phyloP scores from a whole-genome alignment of 108 stramenopile genomes.

The Skeletonema marinoi region DNA sequence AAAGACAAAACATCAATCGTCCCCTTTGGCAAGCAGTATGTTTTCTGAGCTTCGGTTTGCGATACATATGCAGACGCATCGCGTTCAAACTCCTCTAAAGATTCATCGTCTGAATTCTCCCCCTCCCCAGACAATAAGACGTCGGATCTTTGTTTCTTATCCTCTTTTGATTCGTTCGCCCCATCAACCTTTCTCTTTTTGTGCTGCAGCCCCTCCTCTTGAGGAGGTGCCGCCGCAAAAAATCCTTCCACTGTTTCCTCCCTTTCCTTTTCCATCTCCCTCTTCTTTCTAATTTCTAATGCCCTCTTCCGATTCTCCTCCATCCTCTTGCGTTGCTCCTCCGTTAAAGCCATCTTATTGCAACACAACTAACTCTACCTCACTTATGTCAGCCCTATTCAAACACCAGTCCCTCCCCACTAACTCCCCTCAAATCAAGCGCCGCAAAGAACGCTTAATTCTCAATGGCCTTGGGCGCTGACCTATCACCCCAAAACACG shows the following conservation, averaged over 20 bases:
- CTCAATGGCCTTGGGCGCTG: constrained; percentile 26
- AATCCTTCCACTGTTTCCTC: constrained; percentile 21
- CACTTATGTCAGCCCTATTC: background rate
- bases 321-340: constrained; percentile 76
- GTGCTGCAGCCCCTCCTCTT: constrained; percentile 3
- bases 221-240: background rate
- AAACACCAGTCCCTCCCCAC: background rate
- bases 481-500: constrained; percentile 64
- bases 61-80: constrained; percentile 68
- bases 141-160: constrained; percentile 1
- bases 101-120: constrained; percentile 23
- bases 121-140: background rate
- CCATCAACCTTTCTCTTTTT: constrained; percentile 13
- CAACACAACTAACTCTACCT: background rate
- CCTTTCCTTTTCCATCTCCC: constrained; percentile 34
- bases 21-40: constrained; percentile 81
- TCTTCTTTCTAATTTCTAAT: constrained; percentile 59
- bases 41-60: constrained; percentile 70
- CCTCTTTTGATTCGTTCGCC: constrained; percentile 8
- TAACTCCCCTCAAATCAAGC: background rate
- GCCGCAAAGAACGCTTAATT: constrained; percentile 16
- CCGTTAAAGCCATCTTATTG: constrained; percentile 58
- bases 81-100: constrained; percentile 77
- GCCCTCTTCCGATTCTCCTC: constrained; percentile 76
- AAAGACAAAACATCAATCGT: constrained; percentile 77